phyloP scores from a whole-genome alignment of 352 stramenopile species.

The Phytophthora multivora region DNA sequence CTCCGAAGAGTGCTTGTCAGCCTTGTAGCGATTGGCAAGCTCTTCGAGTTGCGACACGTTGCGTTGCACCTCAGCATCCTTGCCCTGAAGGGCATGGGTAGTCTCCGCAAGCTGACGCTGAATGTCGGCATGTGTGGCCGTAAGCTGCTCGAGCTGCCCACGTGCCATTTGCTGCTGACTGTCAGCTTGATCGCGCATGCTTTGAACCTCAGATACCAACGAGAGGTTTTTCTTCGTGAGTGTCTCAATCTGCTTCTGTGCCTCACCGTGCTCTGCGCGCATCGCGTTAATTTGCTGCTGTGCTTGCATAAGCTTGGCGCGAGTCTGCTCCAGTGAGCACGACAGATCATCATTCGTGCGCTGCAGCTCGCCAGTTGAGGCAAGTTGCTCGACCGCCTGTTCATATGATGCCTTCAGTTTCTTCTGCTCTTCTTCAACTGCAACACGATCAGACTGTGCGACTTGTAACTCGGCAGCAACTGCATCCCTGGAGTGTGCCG shows the following conservation, averaged over 20 bases:
- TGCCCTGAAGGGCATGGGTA: constrained; percentile 33
- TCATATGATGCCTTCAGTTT: constrained; percentile 34
- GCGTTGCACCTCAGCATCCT: constrained; percentile 45
- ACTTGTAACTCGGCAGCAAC: constrained; percentile 30
- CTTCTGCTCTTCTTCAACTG: constrained; percentile 36
- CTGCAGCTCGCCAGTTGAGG: constrained; percentile 43
- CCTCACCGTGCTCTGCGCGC: constrained; percentile 38
- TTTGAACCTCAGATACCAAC: constrained; percentile 56
- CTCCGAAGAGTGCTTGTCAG: constrained; percentile 26
- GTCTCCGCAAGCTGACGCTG: constrained; percentile 43
- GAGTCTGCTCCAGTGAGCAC: constrained; percentile 47
- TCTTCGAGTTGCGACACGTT: constrained; percentile 38
- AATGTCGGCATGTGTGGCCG: constrained; percentile 31
- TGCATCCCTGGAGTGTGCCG: constrained; percentile 31
- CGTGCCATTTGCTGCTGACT: constrained; percentile 43
- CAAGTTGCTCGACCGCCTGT: constrained; percentile 32
- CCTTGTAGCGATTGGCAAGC: constrained; percentile 33
- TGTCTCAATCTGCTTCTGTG: constrained; percentile 58
- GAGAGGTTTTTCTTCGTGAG: constrained; percentile 70
- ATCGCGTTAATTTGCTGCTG: constrained; percentile 54
- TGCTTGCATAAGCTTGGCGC: constrained; percentile 37
- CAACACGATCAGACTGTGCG: constrained; percentile 31
- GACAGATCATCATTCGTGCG: constrained; percentile 60
- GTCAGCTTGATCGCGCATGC: constrained; percentile 50
- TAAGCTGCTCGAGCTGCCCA: constrained; percentile 46